These are phyloP conservation scores for Ceratocystis smalleyi DNA, from an alignment of 2,329 filamentous ascomycete genomes.

Conservation along the genomic window DNA sequence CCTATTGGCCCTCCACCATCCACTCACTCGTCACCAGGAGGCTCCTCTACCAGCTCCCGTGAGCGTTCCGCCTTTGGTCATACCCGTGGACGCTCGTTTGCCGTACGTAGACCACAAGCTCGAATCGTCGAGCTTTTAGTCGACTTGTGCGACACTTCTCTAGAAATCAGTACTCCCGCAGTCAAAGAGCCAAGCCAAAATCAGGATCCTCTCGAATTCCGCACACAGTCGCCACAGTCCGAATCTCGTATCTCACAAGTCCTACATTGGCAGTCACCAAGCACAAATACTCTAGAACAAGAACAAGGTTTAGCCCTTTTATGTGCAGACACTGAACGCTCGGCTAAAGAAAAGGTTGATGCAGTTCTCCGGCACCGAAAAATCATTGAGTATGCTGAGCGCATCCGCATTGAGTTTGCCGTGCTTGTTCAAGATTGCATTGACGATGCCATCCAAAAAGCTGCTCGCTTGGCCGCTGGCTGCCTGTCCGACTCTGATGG, in stretches of 20 bases:
- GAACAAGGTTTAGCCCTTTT: slow-evolving; percentile 77
- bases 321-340: slow-evolving; percentile 77
- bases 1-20: slow-evolving; percentile 64
- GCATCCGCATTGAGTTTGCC: slow-evolving; percentile 86
- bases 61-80: slow-evolving; percentile 68
- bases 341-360: slow-evolving; percentile 79
- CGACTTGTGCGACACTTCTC: slow-evolving; percentile 85
- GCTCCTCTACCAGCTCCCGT: slow-evolving; percentile 55
- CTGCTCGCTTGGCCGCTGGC: slow-evolving; percentile 72
- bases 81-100: slow-evolving; percentile 70
- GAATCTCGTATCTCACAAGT: slow-evolving; percentile 91
- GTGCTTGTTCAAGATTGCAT: slow-evolving; percentile 92
- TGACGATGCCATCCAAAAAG: slow-evolving; percentile 77
- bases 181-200: slow-evolving; percentile 55
- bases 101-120: slow-evolving; percentile 72
- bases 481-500: slow-evolving; percentile 64
- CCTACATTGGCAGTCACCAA: slow-evolving; percentile 89
- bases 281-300: slow-evolving; percentile 78
- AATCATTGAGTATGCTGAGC: slow-evolving; percentile 90
- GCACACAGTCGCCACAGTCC: slow-evolving; percentile 89
- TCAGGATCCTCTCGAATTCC: slow-evolving; percentile 57
- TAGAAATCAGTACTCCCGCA: slow-evolving; percentile 86
- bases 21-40: slow-evolving; percentile 54
- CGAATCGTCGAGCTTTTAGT: slow-evolving; percentile 89
- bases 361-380: slow-evolving; percentile 79